Evolutionary conservation across 2,329 filamentous ascomycete species (phyloP).

Genomic region (Fusarium verrucosum): DNA sequence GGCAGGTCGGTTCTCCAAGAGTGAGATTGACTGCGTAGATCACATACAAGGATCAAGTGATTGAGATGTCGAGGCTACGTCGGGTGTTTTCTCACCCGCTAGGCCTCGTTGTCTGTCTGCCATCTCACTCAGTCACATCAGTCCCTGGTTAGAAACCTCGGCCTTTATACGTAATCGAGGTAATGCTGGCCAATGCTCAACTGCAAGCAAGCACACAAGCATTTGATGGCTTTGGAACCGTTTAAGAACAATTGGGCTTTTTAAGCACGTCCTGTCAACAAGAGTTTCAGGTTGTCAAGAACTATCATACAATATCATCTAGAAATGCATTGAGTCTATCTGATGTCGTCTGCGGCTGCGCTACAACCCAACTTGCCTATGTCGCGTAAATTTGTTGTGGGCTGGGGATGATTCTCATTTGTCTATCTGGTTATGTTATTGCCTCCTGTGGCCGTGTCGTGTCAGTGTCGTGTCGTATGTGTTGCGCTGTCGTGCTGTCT

Average conservation of each 20-base stretch:
- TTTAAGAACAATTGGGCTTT: neutral
- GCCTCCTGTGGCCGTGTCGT: slow-evolving; percentile 33
- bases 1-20: neutral
- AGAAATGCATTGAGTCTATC: neutral
- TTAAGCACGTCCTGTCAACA: neutral
- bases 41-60: slow-evolving; percentile 28
- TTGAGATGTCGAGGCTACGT: slow-evolving; percentile 14
- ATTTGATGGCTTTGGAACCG: slow-evolving; percentile 10
- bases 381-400: slow-evolving; percentile 33
- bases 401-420: slow-evolving; percentile 20
- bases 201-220: neutral
- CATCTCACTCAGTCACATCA: slow-evolving; percentile 10
- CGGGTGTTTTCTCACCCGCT: slow-evolving; percentile 4
- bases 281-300: slow-evolving; percentile 3
- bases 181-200: slow-evolving; percentile 1
- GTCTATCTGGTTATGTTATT: slow-evolving; percentile 31
- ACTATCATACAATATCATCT: neutral
- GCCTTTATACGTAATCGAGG: slow-evolving; percentile 4
- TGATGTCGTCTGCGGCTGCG: slow-evolving; percentile 13
- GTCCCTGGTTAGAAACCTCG: slow-evolving; percentile 4
- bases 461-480: slow-evolving; percentile 40
- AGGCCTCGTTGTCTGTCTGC: neutral
- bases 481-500: slow-evolving; percentile 39
- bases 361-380: slow-evolving; percentile 23
- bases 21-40: slow-evolving; percentile 23